phyloP scores from a whole-genome alignment of 83 land plant species.

The Isoetes engelmannii region DNA sequence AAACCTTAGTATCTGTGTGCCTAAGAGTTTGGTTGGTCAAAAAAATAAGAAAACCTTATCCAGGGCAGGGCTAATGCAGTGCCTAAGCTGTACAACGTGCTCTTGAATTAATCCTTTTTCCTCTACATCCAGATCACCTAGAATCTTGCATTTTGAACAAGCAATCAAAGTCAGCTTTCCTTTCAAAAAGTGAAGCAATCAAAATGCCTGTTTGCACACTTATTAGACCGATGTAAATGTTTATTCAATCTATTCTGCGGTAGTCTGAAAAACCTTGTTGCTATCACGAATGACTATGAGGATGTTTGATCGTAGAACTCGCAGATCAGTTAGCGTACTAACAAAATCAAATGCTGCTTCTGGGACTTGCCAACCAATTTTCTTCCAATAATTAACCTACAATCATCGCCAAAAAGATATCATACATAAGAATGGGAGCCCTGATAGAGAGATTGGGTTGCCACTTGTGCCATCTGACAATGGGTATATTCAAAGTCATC shows the following conservation, averaged over 20 bases:
- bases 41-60: conserved; percentile 14
- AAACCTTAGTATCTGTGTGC: not conserved
- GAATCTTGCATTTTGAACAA: conserved; percentile 9
- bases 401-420: not conserved
- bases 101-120: conserved; percentile 23
- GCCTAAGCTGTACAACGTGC: conserved; percentile 13
- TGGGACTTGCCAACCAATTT: conserved; percentile 26
- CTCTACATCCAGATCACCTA: conserved; percentile 20
- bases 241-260: no score
- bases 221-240: no score
- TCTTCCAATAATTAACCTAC: conserved; percentile 30
- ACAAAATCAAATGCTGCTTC: conserved; percentile 15
- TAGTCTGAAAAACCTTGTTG: conserved; percentile 20
- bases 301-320: conserved; percentile 18
- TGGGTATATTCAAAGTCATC: no score
- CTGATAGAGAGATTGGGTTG: no score
- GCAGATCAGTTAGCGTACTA: conserved; percentile 15
- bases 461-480: no score
- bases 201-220: no score
- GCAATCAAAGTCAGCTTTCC: not conserved
- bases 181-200: no score
- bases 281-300: conserved; percentile 26
- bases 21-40: not conserved
- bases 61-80: conserved; percentile 15
- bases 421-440: no score